These are phyloP conservation scores for Ceratonia siliqua DNA, from an alignment of 306 rosid genomes.

Conservation along the genomic window DNA sequence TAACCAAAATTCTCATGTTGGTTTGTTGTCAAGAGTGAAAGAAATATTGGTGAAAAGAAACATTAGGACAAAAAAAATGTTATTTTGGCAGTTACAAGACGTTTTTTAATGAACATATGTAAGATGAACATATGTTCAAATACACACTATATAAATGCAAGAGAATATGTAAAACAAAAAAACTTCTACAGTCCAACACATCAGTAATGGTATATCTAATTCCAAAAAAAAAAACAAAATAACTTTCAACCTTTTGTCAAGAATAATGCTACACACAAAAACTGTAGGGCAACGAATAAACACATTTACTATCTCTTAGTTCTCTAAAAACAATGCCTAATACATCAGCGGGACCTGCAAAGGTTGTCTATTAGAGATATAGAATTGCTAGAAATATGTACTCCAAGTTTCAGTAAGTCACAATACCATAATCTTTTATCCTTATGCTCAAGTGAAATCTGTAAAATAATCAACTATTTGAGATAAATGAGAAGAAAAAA, in stretches of 20 bases:
- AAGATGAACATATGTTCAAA: neutral
- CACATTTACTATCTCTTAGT: no score
- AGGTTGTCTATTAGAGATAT: no score
- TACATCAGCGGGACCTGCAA: no score
- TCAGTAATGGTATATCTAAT: neutral
- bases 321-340: no score
- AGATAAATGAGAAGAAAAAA: no score
- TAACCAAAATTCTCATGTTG: conserved; percentile 71
- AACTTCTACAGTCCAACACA: neutral
- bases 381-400: no score
- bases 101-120: neutral
- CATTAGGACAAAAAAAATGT: neutral
- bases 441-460: conserved; percentile 17
- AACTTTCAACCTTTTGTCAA: neutral
- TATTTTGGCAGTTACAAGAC: neutral
- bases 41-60: neutral
- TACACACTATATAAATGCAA: neutral
- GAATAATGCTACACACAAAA: neutral
- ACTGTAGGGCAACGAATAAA: neutral
- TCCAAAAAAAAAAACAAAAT: neutral
- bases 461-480: neutral
- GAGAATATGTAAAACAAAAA: neutral
- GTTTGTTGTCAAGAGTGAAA: conserved; percentile 42
- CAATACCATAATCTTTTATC: neutral
- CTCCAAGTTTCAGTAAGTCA: no score